Evolutionary conservation across 106 monocot genomes (phyloP).

Genomic region (Ottelia alismoides): DNA sequence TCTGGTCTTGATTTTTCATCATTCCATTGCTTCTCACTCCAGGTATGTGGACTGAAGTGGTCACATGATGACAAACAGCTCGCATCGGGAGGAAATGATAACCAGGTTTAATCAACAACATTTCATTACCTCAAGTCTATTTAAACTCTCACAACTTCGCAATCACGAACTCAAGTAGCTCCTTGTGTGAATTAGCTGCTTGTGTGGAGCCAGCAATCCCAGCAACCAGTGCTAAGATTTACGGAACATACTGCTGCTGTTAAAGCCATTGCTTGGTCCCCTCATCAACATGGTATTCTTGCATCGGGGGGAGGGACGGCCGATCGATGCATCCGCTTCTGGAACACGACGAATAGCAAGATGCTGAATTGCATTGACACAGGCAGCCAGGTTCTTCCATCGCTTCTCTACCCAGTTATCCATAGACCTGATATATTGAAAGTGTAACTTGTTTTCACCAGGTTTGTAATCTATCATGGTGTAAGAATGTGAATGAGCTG

Average conservation of each 20-base stretch:
- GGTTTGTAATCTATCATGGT: constrained; percentile 91
- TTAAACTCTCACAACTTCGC: too few species aligned
- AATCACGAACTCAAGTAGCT: too few species aligned
- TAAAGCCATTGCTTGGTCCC: constrained; percentile 99
- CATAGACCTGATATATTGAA: too few species aligned
- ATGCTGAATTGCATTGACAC: constrained; percentile 80
- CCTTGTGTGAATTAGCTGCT: constrained; percentile 40
- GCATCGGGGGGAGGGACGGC: constrained; percentile 98
- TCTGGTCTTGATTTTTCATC: too few species aligned
- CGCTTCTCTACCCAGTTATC: too few species aligned
- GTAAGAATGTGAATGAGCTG: constrained; percentile 84
- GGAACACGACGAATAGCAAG: constrained; percentile 77
- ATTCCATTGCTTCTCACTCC: too few species aligned
- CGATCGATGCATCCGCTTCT: constrained; percentile 89
- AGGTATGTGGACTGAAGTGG: constrained; percentile 98
- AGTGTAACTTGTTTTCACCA: too few species aligned
- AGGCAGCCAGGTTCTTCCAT: constrained; percentile 69
- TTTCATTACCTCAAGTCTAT: too few species aligned
- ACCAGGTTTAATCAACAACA: constrained; percentile 79
- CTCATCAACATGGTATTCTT: constrained; percentile 85
- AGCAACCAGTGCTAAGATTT: constrained; percentile 47
- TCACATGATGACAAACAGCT: constrained; percentile 91
- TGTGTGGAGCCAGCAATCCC: constrained; percentile 85
- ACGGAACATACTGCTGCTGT: constrained; percentile 95
- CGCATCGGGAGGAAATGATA: constrained; percentile 97